A percentile compares a stretch with the other conserved stretches of the same genome.
Conservation (phyloP, 495 filamentous ascomycete genomes). For the Podospora fimiseda region DNA sequence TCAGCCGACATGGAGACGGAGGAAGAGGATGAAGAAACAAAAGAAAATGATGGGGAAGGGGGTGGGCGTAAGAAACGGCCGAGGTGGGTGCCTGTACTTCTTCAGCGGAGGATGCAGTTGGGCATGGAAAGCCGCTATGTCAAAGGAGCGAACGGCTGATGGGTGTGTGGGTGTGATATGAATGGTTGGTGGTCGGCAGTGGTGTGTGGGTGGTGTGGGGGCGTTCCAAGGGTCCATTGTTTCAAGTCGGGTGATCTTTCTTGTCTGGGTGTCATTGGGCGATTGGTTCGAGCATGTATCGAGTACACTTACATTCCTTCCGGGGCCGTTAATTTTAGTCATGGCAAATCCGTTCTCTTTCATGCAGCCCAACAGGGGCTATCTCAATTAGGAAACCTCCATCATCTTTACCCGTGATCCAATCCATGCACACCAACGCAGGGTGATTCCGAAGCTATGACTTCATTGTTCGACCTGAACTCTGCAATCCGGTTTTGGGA, state of each 20-base stretch:
- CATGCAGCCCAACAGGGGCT: conserved; percentile 9
- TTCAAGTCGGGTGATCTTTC: conserved; percentile 2
- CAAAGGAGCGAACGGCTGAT: conserved; percentile 27
- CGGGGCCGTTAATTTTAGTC: conserved; percentile 4
- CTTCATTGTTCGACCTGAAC: conserved; percentile 16
- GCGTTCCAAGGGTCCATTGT: neutral
- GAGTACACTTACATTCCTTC: neutral
- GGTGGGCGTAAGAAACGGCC: neutral
- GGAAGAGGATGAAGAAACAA: conserved; percentile 17
- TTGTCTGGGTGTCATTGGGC: neutral
- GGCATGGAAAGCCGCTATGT: conserved; percentile 38
- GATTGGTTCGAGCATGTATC: conserved; percentile 3
- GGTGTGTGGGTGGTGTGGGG: neutral
- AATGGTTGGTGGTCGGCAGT: conserved; percentile 2
- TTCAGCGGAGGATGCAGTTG: conserved; percentile 26
- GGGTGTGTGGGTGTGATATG: conserved; percentile 23
- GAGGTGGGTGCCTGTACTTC: conserved; percentile 24
- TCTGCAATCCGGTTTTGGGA: conserved; percentile 18
- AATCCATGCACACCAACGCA: neutral
- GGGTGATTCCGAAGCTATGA: conserved; percentile 12
- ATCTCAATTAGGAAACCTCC: neutral
- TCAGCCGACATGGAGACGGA: conserved; percentile 16
- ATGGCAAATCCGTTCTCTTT: neutral
- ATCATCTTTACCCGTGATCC: neutral
- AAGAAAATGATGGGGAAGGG: conserved; percentile 15